Evolutionary conservation across 2,329 filamentous ascomycete species (phyloP).

Genomic region (Chrysoporthe puriensis): DNA sequence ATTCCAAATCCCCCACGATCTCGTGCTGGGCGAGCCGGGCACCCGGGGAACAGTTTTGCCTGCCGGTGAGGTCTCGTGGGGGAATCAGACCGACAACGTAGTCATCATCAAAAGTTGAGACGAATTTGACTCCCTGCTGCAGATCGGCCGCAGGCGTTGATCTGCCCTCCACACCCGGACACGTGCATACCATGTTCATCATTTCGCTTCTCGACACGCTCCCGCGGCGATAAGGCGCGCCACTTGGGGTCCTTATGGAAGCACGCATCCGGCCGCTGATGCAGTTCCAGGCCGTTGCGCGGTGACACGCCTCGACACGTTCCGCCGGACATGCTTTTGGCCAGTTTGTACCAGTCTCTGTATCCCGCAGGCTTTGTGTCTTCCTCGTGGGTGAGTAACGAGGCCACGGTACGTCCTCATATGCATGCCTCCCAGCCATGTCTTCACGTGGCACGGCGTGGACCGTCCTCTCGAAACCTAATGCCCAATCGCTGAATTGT

Average conservation of each 20-base stretch:
- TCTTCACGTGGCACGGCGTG: conserved; percentile 3
- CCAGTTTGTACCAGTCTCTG: neutral
- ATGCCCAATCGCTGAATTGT: neutral
- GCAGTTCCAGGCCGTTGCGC: neutral
- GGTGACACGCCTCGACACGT: neutral
- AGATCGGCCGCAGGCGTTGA: neutral
- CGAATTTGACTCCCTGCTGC: neutral
- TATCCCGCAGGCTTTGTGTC: neutral
- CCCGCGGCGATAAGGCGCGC: neutral
- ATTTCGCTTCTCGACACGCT: neutral
- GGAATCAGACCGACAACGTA: neutral
- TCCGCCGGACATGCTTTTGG: neutral
- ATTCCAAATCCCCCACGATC: neutral
- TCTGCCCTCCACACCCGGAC: neutral
- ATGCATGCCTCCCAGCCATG: neutral
- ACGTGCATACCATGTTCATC: neutral
- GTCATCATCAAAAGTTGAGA: neutral
- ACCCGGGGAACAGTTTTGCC: neutral
- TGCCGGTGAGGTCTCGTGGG: neutral
- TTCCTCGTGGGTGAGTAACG: neutral
- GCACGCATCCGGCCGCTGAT: neutral
- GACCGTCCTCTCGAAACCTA: neutral
- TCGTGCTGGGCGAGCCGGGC: neutral
- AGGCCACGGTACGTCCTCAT: neutral
- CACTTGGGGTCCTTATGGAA: neutral